Base-by-base conservation (phyloP, 225 moss, liverwort and hornwort genomes). In the Anthoceros angustus region DNA sequence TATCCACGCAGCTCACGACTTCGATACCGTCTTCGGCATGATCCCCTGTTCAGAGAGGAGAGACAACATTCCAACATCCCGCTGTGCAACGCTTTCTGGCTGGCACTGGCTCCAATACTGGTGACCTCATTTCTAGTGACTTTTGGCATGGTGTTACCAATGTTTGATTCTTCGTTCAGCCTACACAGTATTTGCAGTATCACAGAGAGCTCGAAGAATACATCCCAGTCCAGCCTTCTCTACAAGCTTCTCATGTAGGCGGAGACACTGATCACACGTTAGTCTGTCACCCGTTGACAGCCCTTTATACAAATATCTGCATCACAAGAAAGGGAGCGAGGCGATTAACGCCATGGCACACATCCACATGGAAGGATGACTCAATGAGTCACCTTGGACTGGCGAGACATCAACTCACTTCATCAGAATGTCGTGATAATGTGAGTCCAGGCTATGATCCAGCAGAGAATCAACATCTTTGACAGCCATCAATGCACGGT, bases 401-500 rank as follows among this genome's bases (percentile, higher is more conserved):
- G 32, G 32, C 32, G 4, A 32, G 32, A n/a, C 4, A 55, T 15
- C 55, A 15, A 23, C 82, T 82, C 72, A 82, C 86, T 95, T 95
- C 95, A 95, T 95, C 7, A 91, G 78, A 40, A 91, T 79, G 73
- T 91, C 91, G 68, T 86, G 85, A 41, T 81, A 80, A 61, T 88
- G 91, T 7, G 85, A 73, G 69, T 88, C 88, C 72, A 95, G 73
- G 42, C 84, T 85, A 50, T 32, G 32, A 32, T 75, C 70, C 63
- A 91, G 73, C 66, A 91, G 60, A 63, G 81, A 83, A 14, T 95
- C 95, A 24, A 75, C 79, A 69, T 95, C 95, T 64, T 95, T 95
- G 42, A 88, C 80, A 62, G 91, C 86, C 95, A 91, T 95, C 80
- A 95, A 64, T 14, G 91, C 91, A 62, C 95, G 91, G 68, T 95